These are phyloP conservation scores for Eucommia ulmoides DNA, from an alignment of 257 asterid genomes.

Conservation along the genomic window DNA sequence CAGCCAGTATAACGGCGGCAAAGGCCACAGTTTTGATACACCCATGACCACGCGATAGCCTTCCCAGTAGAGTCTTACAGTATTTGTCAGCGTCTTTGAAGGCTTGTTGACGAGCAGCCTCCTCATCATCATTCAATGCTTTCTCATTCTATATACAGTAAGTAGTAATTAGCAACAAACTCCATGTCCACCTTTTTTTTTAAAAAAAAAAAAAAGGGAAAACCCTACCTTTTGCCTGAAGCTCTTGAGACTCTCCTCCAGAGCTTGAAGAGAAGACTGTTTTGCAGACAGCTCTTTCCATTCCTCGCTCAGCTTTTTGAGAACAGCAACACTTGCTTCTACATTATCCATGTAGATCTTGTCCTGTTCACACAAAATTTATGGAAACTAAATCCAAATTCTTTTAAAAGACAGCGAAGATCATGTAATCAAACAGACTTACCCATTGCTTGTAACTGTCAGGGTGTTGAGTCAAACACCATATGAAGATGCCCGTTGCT, in stretches of 20 bases:
- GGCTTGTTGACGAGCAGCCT: constrained; percentile 21
- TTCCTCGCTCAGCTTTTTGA: constrained; percentile 41
- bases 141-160: constrained; percentile 51
- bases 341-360: constrained; percentile 45
- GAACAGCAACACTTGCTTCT: constrained; percentile 45
- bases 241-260: constrained; percentile 41
- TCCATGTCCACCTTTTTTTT: no score
- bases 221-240: constrained; percentile 51
- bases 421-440: no score
- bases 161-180: no score
- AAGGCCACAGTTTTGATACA: constrained; percentile 36
- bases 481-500: constrained; percentile 52
- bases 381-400: background rate
- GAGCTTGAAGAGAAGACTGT: constrained; percentile 42
- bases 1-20: constrained; percentile 24
- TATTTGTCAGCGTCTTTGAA: constrained; percentile 60
- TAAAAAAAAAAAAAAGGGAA: background rate
- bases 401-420: background rate
- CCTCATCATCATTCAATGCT: constrained; percentile 39
- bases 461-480: constrained; percentile 68
- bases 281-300: constrained; percentile 49
- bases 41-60: constrained; percentile 37
- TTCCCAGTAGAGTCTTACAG: constrained; percentile 37
- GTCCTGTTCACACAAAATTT: constrained; percentile 37
- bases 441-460: constrained; percentile 87